These are phyloP conservation scores for Inga oerstediana DNA, from an alignment of 306 rosid species.

Conservation along the genomic window DNA sequence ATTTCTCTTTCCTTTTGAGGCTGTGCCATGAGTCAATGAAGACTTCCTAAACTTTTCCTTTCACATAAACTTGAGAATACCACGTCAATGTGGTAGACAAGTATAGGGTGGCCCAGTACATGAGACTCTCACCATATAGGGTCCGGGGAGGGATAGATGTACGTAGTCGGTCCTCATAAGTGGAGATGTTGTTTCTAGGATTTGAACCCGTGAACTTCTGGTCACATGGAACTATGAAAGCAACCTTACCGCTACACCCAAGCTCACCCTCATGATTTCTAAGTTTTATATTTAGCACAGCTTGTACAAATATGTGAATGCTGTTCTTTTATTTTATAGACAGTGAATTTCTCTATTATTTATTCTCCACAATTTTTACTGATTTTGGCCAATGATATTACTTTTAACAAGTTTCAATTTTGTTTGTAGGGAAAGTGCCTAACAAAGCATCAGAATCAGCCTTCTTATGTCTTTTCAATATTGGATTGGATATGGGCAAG, in stretches of 20 bases:
- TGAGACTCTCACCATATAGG: no score
- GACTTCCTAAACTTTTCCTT: not conserved
- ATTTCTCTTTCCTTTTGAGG: not conserved
- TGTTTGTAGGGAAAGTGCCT: slow-evolving; percentile 73
- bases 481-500: slow-evolving; percentile 90
- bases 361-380: not conserved
- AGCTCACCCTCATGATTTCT: not conserved
- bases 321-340: not conserved
- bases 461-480: slow-evolving; percentile 55
- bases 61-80: not conserved
- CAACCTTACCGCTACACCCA: no score
- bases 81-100: slow-evolving; percentile 6
- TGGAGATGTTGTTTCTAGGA: no score
- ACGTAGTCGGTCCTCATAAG: no score
- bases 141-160: no score
- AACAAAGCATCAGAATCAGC: slow-evolving; percentile 59
- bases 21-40: not conserved
- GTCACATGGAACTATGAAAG: no score
- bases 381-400: slow-evolving; percentile 27
- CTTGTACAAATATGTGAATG: not conserved
- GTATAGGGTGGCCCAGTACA: not conserved
- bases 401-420: slow-evolving; percentile 28
- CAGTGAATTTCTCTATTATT: not conserved
- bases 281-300: not conserved
- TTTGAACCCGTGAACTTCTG: no score